phyloP scores from a whole-genome alignment of 305 asterid species.

The Ilex paraguariensis region DNA sequence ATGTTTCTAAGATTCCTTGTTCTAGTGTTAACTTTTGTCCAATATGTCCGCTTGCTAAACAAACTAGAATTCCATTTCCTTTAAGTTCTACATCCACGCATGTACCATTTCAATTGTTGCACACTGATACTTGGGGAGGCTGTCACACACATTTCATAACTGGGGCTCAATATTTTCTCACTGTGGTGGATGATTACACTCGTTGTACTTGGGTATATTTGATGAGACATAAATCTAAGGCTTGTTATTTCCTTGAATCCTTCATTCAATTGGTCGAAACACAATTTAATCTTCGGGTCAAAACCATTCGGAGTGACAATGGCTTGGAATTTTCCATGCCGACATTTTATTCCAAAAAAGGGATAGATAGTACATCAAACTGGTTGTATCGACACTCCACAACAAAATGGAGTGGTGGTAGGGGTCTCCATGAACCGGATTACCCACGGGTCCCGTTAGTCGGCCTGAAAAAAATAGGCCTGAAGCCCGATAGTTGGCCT shows the following conservation, averaged over 20 bases:
- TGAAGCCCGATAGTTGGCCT: no score
- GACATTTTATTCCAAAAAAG: neutral
- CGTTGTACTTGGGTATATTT: neutral
- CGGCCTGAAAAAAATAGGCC: no score
- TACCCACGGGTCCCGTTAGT: no score
- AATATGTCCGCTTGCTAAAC: neutral
- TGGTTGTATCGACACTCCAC: no score
- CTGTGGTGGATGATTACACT: neutral
- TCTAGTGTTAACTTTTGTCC: neutral
- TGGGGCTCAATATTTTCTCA: constrained; percentile 1
- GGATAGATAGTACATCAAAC: neutral
- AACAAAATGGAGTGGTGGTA: no score
- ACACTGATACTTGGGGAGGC: neutral
- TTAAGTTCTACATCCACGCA: neutral
- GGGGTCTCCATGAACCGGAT: no score
- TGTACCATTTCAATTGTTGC: neutral
- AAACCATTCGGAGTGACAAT: neutral
- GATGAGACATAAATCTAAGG: neutral
- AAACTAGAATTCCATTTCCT: neutral
- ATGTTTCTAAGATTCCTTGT: neutral
- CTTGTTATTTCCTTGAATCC: neutral
- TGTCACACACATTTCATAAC: neutral
- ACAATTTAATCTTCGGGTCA: neutral
- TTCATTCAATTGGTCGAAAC: neutral
- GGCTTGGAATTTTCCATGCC: neutral